A percentile compares a stretch with the other conserved stretches of the same genome.
Conservation (phyloP, 1,284 basidiomycete species). For the Garcileccinum viscosum region DNA sequence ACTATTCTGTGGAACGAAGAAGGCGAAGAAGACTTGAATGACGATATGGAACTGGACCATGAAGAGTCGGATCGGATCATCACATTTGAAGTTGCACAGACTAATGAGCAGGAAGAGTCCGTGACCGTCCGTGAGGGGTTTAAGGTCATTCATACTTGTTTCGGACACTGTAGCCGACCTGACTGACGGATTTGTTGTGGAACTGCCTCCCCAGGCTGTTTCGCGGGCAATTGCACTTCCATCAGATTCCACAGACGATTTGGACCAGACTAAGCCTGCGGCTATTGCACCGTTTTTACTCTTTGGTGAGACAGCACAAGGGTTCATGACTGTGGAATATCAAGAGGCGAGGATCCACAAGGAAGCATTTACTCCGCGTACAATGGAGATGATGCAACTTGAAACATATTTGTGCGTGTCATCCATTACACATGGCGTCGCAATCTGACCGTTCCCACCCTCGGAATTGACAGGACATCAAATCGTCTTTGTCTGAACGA, state of each 20-base stretch:
- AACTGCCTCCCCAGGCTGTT: constrained; percentile 14
- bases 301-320: constrained; percentile 44
- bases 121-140: constrained; percentile 51
- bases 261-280: constrained; percentile 15
- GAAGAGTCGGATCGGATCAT: constrained; percentile 55
- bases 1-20: constrained; percentile 51
- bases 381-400: constrained; percentile 20
- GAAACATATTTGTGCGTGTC: constrained; percentile 21
- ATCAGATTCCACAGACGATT: constrained; percentile 10
- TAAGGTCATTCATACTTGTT: constrained; percentile 36
- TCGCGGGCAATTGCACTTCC: constrained; percentile 21
- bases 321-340: constrained; percentile 40
- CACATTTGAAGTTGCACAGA: constrained; percentile 61
- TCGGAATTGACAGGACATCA: constrained; percentile 22
- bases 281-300: constrained; percentile 35
- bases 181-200: neutral
- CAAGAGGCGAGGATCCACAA: constrained; percentile 16
- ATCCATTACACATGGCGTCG: neutral
- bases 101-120: constrained; percentile 62
- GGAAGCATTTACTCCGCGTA: constrained; percentile 4
- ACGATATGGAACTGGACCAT: constrained; percentile 39
- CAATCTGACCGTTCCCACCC: neutral
- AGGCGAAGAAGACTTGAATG: constrained; percentile 35
- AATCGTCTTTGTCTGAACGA: constrained; percentile 37
- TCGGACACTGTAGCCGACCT: neutral